Conservation (phyloP, 2,329 filamentous ascomycete genomes). For the Mycocentrospora acerina region DNA sequence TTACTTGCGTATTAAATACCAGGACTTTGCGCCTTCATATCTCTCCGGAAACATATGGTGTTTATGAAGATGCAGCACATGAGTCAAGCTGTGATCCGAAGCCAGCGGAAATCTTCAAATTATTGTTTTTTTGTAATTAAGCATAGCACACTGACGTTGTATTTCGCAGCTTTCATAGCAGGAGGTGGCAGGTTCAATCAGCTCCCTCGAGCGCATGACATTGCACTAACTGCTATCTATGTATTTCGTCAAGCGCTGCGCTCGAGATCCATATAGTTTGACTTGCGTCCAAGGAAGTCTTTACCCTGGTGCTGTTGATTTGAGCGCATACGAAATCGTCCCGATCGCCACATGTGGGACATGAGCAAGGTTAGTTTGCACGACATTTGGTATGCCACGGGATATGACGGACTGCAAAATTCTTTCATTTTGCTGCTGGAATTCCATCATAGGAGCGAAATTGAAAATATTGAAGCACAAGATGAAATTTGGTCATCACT, state of each 20-base stretch:
- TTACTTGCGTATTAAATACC: too few species aligned
- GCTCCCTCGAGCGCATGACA: too few species aligned
- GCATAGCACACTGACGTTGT: too few species aligned
- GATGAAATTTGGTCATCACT: slow-evolving; percentile 38
- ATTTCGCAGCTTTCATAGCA: too few species aligned
- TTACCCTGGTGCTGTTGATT: slow-evolving; percentile 36
- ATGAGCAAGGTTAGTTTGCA: slow-evolving; percentile 6
- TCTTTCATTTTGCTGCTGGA: too few species aligned
- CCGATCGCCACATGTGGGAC: slow-evolving; percentile 32
- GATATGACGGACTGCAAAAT: too few species aligned
- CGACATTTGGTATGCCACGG: too few species aligned
- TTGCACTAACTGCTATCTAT: slow-evolving; percentile 3
- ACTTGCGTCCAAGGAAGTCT: slow-evolving; percentile 37
- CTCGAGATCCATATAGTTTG: slow-evolving; percentile 34
- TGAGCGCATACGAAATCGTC: slow-evolving; percentile 30
- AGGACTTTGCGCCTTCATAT: slow-evolving; percentile 34
- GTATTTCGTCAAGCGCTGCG: slow-evolving; percentile 43
- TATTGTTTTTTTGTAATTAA: too few species aligned
- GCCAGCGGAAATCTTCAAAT: too few species aligned
- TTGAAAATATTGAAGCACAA: too few species aligned
- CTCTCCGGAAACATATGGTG: slow-evolving; percentile 39
- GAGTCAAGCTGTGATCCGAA: background rate
- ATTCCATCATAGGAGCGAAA: too few species aligned
- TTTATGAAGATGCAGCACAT: slow-evolving; percentile 31
- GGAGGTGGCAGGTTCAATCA: too few species aligned